Conservation (phyloP, 106 monocot genomes). For the Iris macrosiphon region DNA sequence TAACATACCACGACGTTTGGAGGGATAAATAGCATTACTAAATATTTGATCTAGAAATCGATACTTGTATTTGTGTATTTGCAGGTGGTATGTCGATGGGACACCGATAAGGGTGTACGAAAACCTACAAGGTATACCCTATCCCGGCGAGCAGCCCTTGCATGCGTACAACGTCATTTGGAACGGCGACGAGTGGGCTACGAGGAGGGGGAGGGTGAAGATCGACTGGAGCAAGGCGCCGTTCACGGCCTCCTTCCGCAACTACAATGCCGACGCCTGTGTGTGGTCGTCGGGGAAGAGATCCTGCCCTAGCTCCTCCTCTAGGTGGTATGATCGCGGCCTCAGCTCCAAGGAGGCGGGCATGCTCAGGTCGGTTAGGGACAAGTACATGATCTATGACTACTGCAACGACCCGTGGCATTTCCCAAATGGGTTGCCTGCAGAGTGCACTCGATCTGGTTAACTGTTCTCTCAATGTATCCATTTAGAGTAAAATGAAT, state of each 20-base stretch:
- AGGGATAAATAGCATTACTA: background rate
- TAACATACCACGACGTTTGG: conserved; percentile 8
- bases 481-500: too few species aligned
- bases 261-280: conserved; percentile 15
- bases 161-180: conserved; percentile 23
- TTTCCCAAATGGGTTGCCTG: conserved; percentile 19
- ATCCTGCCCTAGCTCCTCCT: background rate
- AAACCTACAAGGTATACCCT: conserved; percentile 13
- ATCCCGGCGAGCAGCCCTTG: conserved; percentile 17
- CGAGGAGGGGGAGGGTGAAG: conserved; percentile 27
- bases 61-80: background rate
- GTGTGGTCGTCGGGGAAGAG: background rate
- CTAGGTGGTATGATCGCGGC: conserved; percentile 11
- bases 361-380: conserved; percentile 14
- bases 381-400: conserved; percentile 28
- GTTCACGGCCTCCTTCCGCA: conserved; percentile 19
- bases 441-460: conserved; percentile 28
- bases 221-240: conserved; percentile 28
- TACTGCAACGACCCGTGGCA: conserved; percentile 19
- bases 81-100: conserved; percentile 23
- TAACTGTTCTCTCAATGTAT: too few species aligned
- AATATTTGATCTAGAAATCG: background rate
- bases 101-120: conserved; percentile 17
- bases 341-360: background rate
- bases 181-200: conserved; percentile 43